Conservation (phyloP, 176 grass and related monocot species). For the Oryza rufipogon region DNA sequence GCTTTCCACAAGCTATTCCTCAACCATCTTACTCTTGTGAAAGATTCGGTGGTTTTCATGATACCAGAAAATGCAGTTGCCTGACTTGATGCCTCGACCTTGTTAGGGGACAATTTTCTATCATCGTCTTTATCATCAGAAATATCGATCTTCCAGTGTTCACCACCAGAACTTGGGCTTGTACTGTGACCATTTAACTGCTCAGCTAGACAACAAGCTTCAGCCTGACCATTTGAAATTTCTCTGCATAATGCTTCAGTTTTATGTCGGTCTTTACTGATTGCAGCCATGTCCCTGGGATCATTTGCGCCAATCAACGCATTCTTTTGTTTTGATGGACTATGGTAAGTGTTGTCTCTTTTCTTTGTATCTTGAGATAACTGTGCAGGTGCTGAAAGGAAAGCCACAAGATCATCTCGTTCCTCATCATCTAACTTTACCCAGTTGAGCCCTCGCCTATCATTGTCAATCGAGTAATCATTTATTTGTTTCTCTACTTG, state of each 20-base stretch:
- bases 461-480: conserved; percentile 49
- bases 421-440: conserved; percentile 84
- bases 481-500: conserved; percentile 56
- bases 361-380: conserved; percentile 47
- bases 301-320: not conserved
- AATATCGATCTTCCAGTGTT: conserved; percentile 63
- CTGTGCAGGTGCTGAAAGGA: conserved; percentile 67
- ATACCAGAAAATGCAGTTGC: conserved; percentile 35
- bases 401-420: conserved; percentile 72
- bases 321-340: conserved; percentile 31
- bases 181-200: conserved; percentile 47
- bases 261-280: conserved; percentile 38
- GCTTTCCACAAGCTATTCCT: conserved; percentile 71
- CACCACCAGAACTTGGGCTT: conserved; percentile 36
- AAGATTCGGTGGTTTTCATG: conserved; percentile 50
- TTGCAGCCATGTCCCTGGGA: not conserved
- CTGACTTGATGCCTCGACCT: conserved; percentile 31
- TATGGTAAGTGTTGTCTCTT: conserved; percentile 25
- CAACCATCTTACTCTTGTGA: conserved; percentile 63
- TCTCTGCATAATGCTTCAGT: conserved; percentile 45
- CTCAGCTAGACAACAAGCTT: conserved; percentile 35
- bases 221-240: conserved; percentile 48
- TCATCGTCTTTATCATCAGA: conserved; percentile 40
- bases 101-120: conserved; percentile 38
- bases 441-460: conserved; percentile 59